These are phyloP conservation scores for Myxozyma mucilagina DNA, from an alignment of 805 yeast genomes.

Conservation along the genomic window DNA sequence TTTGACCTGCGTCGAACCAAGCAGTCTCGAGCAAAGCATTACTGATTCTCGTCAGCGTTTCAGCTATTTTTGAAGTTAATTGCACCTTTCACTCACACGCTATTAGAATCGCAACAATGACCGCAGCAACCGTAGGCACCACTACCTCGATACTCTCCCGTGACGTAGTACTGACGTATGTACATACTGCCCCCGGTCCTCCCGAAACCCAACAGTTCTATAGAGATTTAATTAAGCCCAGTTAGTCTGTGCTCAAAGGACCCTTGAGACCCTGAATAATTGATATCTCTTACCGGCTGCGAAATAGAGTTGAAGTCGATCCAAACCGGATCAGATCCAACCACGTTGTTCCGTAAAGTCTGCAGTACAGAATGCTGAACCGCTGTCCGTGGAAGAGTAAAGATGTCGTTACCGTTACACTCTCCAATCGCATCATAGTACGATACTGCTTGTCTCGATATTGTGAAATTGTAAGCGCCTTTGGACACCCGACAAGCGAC, in stretches of 20 bases:
- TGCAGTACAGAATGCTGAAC: conserved; percentile 26
- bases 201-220: conserved; percentile 31
- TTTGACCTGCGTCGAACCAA: conserved; percentile 23
- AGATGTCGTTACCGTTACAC: conserved; percentile 18
- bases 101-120: conserved; percentile 17
- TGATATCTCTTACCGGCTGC: conserved; percentile 7
- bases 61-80: too few species aligned
- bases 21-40: conserved; percentile 19
- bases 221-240: not conserved
- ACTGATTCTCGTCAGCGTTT: too few species aligned
- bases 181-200: conserved; percentile 24
- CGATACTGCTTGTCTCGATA: conserved; percentile 37
- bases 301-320: conserved; percentile 25
- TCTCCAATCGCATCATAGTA: conserved; percentile 37
- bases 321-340: conserved; percentile 19
- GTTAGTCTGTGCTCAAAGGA: not conserved
- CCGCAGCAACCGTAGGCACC: conserved; percentile 29
- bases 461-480: conserved; percentile 43
- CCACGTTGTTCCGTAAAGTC: conserved; percentile 2
- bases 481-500: conserved; percentile 57
- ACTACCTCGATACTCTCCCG: conserved; percentile 10
- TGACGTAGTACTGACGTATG: not conserved
- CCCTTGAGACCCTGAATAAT: too few species aligned
- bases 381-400: conserved; percentile 28
- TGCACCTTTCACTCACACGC: conserved; percentile 23